phyloP scores from a whole-genome alignment of 2,329 filamentous ascomycete genomes.

The Xylariaceae sp. region DNA sequence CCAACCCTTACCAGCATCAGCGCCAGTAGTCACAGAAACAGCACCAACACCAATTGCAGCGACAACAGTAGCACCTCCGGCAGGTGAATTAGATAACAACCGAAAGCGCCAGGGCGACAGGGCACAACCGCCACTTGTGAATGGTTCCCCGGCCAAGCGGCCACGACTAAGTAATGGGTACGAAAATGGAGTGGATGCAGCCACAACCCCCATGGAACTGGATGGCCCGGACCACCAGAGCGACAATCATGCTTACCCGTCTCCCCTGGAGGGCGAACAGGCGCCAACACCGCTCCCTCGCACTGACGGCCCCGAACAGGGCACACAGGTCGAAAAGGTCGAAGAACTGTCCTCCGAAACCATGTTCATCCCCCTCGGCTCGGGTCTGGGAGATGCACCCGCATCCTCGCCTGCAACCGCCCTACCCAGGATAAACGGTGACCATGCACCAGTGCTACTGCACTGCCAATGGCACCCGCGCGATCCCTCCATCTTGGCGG shows the following conservation, averaged over 20 bases:
- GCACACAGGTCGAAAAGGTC: constrained; percentile 63
- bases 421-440: constrained; percentile 31
- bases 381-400: constrained; percentile 21
- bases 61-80: constrained; percentile 18
- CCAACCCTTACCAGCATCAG: constrained; percentile 37
- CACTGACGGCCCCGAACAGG: constrained; percentile 62
- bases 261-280: constrained; percentile 59
- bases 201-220: constrained; percentile 59
- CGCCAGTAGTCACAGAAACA: constrained; percentile 21
- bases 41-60: constrained; percentile 18
- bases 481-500: constrained; percentile 63
- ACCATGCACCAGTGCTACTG: constrained; percentile 60
- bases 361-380: constrained; percentile 57
- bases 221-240: constrained; percentile 46
- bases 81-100: constrained; percentile 42
- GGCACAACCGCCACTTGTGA: constrained; percentile 44
- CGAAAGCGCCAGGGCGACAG: constrained; percentile 51
- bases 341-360: constrained; percentile 58
- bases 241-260: constrained; percentile 60
- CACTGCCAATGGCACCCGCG: constrained; percentile 68
- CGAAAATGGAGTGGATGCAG: constrained; percentile 53
- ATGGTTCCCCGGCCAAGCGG: constrained; percentile 59
- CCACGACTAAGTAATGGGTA: constrained; percentile 61
- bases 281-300: constrained; percentile 50
- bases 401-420: constrained; percentile 37